These are phyloP conservation scores for Cordia subcordata DNA, from an alignment of 257 asterid genomes.

Conservation along the genomic window DNA sequence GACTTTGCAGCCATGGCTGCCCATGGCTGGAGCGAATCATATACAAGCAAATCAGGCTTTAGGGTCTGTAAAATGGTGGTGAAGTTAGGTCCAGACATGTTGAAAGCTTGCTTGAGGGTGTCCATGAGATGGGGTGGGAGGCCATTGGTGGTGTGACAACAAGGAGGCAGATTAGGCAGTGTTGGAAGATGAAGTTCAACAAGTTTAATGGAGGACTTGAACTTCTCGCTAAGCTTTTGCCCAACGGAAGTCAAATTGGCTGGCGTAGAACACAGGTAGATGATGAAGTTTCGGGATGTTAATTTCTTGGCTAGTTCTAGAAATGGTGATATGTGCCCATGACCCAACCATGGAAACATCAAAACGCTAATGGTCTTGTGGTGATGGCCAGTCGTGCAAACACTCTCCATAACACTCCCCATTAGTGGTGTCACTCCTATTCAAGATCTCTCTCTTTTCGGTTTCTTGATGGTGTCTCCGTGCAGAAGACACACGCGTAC, in stretches of 20 bases:
- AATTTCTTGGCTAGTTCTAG: neutral
- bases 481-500: neutral
- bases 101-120: neutral
- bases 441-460: neutral
- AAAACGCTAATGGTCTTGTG: neutral
- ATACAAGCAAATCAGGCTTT: neutral
- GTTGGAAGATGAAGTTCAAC: neutral
- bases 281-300: neutral
- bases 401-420: neutral
- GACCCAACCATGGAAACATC: conserved; percentile 1
- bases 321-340: conserved; percentile 1
- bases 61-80: neutral
- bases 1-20: neutral
- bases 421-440: neutral
- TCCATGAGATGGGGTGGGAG: conserved; percentile 1
- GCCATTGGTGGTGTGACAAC: neutral
- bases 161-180: neutral
- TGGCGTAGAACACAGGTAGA: neutral
- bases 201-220: neutral
- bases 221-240: neutral
- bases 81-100: neutral
- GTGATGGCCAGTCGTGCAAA: neutral
- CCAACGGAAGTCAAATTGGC: neutral
- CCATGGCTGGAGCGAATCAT: conserved; percentile 1
- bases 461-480: neutral